A percentile compares a stretch with the other conserved stretches of the same genome.
Conservation (phyloP, 805 yeast species). For the Saccharomyces jurei region DNA sequence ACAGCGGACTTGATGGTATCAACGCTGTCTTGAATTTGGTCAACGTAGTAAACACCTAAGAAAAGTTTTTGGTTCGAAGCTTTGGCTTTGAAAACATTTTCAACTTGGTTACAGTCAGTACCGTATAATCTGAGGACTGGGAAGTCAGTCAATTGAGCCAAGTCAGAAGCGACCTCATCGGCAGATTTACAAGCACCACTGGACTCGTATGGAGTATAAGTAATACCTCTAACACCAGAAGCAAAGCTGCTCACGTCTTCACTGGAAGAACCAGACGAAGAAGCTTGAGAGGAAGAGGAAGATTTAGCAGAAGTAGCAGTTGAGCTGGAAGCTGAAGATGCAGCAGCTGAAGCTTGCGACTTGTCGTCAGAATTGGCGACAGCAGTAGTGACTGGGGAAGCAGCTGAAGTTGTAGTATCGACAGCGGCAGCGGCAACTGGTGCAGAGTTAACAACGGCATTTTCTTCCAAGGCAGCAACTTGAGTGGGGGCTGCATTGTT, state of each 20-base stretch:
- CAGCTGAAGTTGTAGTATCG: slow-evolving; percentile 25
- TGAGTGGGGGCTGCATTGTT: slow-evolving; percentile 6
- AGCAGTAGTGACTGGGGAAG: slow-evolving; percentile 18
- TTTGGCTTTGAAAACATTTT: slow-evolving; percentile 61
- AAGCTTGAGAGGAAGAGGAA: slow-evolving; percentile 5
- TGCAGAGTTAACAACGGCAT: slow-evolving; percentile 23
- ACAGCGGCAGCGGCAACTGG: slow-evolving; percentile 13
- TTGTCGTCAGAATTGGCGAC: slow-evolving; percentile 12
- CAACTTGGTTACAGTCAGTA: slow-evolving; percentile 79
- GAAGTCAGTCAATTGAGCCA: slow-evolving; percentile 45
- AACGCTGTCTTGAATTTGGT: slow-evolving; percentile 47
- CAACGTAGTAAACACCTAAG: slow-evolving; percentile 62
- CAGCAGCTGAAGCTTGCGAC: slow-evolving; percentile 10
- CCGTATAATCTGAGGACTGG: slow-evolving; percentile 71
- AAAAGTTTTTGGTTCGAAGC: slow-evolving; percentile 57
- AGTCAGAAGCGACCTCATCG: slow-evolving; percentile 50
- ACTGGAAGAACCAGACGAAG: slow-evolving; percentile 28
- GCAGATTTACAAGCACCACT: slow-evolving; percentile 63
- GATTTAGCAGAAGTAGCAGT: slow-evolving; percentile 26
- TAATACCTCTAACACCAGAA: slow-evolving; percentile 59
- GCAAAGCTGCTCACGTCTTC: slow-evolving; percentile 22
- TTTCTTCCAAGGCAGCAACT: slow-evolving; percentile 15
- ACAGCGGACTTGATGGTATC: slow-evolving; percentile 52
- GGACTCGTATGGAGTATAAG: slow-evolving; percentile 72
- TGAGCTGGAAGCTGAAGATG: slow-evolving; percentile 30